A percentile compares a stretch with the other conserved stretches of the same genome.
Conservation (phyloP, 2,329 filamentous ascomycete genomes). For the Diaporthe amygdali region DNA sequence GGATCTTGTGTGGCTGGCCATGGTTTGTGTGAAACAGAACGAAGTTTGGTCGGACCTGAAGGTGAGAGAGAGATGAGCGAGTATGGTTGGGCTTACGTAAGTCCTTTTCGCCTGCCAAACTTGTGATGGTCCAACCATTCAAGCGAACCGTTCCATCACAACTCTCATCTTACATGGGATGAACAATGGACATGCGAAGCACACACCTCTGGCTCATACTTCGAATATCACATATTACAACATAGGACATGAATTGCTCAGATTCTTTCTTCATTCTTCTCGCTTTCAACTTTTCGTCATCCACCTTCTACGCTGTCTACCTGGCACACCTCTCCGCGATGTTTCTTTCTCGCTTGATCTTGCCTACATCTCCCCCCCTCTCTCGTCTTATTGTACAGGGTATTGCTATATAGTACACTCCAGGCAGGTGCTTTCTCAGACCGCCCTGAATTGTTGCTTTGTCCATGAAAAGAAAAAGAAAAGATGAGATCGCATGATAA, state of each 20-base stretch:
- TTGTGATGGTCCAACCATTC: too few relatives aligned
- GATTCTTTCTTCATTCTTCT: not conserved
- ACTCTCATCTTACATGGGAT: not conserved
- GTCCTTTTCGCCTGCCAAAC: not conserved
- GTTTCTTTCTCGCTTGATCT: not conserved
- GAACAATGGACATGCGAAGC: not conserved
- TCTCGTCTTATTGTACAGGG: slow-evolving; percentile 15
- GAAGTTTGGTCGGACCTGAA: not conserved
- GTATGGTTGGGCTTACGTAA: slow-evolving; percentile 9
- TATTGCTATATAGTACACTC: slow-evolving; percentile 18
- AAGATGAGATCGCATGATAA: not conserved
- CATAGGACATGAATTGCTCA: not conserved
- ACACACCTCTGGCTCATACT: not conserved
- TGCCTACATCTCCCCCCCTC: not conserved
- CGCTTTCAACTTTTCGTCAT: not conserved
- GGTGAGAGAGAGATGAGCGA: not conserved
- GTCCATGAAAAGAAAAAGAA: not conserved
- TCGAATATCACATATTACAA: not conserved
- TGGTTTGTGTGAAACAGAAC: not conserved
- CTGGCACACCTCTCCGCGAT: not conserved
- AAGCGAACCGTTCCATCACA: not conserved
- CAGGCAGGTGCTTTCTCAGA: not conserved
- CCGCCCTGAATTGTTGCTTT: slow-evolving; percentile 9
- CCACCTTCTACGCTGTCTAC: not conserved
- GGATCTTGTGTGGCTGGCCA: not conserved